Base-by-base conservation (phyloP, 441 rosid species). In the Bocquillonia castaneifolia region DNA sequence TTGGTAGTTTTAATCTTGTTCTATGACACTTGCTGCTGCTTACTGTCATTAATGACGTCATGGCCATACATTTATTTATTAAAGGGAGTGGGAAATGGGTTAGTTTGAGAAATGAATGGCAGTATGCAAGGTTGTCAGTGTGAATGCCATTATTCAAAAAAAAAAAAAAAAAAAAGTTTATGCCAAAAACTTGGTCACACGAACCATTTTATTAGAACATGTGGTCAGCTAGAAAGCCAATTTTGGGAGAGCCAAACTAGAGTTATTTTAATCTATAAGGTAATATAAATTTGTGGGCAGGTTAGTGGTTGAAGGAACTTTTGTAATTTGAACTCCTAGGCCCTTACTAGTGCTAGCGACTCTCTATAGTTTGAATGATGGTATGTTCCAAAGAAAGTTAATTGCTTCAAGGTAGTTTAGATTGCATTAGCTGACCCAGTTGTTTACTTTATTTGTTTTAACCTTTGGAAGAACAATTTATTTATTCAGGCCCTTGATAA, bases 381-480 rank as follows among this genome's bases (percentile, higher is more conserved):
- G 0, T 18, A 37, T 18, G 15, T 64, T 26, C 31, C 29, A 13
- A 40, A n/a, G 2, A 39, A 39, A 3, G 18, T 23, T 15, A 45
- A n/a, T 64, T 63, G 25, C 56, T 22, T 37, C 26, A 15, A 10
- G 15, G 6, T 53, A 22, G 48, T 45, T 59, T 36, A 14, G 34
- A 31, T 57, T 23, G 8, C 51, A 37, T 26, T 69, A 13, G 17
- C 51, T 61, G 42, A 17, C 40, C 5, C 22, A 23, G 6, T 18
- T 3, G 9, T 36, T 36, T 36, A 36, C n/a, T n/a, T n/a, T n/a
- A n/a, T 7, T 66, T 67, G 73, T 66, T 17, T 31, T 65, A 63
- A 54, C 42, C 13, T 1, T 17, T 2, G 15, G n/a, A 6, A 13
- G 5, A 42, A 57, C 32, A 64, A 66, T 70, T 40, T 40, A 31